Base-by-base conservation (phyloP, 345 rosid genomes). In the Hibiscus trionum region DNA sequence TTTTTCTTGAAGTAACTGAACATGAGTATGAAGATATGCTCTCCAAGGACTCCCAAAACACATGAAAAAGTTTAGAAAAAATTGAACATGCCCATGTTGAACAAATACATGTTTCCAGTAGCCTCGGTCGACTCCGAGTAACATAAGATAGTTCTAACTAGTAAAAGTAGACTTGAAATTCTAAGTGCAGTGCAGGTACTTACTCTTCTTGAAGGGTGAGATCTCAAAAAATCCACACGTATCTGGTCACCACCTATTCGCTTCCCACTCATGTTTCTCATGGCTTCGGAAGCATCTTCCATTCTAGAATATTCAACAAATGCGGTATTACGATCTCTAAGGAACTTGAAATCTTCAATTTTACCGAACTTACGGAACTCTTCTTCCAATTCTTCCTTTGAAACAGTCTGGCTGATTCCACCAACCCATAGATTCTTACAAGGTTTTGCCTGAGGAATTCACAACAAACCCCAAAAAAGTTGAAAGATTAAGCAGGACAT, bases 191-290 rank as follows among this genome's bases (percentile, higher is more conserved):
- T 12, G 7, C 16, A 39, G 37, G 15, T 56, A 80, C 96, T 88
- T 83, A 95, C 99, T 87, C 88, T 89, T 83, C 86, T 85, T 33
- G 84, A 72, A 24, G 84, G 82, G 49, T 86, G 93, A 52, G 91
- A 89, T 11, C 97, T 89, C 57, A 95, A 87, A 72, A 84, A 95
- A 80, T 95, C 99, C 11, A 95, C 99, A 35, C 97, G 97, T 76
- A 95, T 79, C 77, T 80, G 88, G 4, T 91, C 96, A 60, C 93
- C 90, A 62, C 93, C 97, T 39, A 92, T 75, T 68, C 84, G 87
- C 84, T 79, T 89, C 16, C 96, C 96, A 59, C 87, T 90, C 90
- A 95, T 80, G 79, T 72, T 89, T 83, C 68, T 95, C 88, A 90
- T 79, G 11, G 93, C 99, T 77, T 80, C 85, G 29, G 81, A 33